phyloP scores from a whole-genome alignment of 2,329 filamentous ascomycete genomes.

The Alternaria postmessia region DNA sequence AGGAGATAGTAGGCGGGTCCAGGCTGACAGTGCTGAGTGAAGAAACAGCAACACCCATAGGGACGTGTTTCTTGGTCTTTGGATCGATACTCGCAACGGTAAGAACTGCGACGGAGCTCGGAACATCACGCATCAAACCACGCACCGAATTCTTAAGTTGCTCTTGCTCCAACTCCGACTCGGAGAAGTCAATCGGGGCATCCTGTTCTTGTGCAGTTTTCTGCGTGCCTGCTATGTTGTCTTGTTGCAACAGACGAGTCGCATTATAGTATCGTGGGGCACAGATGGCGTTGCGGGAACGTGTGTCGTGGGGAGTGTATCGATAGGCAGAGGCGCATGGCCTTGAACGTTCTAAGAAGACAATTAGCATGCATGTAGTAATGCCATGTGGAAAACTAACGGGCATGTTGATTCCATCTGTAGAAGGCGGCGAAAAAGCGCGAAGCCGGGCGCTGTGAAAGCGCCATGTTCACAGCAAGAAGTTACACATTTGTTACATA shows the following conservation, averaged over 20 bases:
- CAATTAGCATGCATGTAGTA: not conserved
- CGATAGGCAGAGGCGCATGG: slow-evolving; percentile 8
- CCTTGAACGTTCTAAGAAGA: slow-evolving; percentile 17
- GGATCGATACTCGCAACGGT: slow-evolving; percentile 48
- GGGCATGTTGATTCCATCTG: slow-evolving; percentile 48
- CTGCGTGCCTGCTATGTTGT: slow-evolving; percentile 5
- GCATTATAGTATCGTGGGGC: slow-evolving; percentile 19
- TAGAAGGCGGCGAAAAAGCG: slow-evolving; percentile 58
- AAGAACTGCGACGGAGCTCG: slow-evolving; percentile 66
- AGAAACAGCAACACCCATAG: slow-evolving; percentile 63
- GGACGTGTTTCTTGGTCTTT: slow-evolving; percentile 20
- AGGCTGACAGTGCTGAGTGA: slow-evolving; percentile 68
- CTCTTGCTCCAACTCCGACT: slow-evolving; percentile 8
- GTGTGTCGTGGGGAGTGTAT: slow-evolving; percentile 1
- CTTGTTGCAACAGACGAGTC: slow-evolving; percentile 18
- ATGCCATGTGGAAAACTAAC: slow-evolving; percentile 19
- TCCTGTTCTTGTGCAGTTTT: slow-evolving; percentile 3
- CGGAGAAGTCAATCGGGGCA: not conserved
- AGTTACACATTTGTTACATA: not conserved
- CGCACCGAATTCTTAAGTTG: slow-evolving; percentile 29
- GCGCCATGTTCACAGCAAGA: slow-evolving; percentile 24
- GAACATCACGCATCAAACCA: slow-evolving; percentile 62
- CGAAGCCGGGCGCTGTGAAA: slow-evolving; percentile 29
- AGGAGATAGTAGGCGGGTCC: slow-evolving; percentile 66
- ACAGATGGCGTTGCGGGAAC: slow-evolving; percentile 1